Evolutionary conservation across 306 rosid species (phyloP).

Genomic region (Vigna reflexopilosa): DNA sequence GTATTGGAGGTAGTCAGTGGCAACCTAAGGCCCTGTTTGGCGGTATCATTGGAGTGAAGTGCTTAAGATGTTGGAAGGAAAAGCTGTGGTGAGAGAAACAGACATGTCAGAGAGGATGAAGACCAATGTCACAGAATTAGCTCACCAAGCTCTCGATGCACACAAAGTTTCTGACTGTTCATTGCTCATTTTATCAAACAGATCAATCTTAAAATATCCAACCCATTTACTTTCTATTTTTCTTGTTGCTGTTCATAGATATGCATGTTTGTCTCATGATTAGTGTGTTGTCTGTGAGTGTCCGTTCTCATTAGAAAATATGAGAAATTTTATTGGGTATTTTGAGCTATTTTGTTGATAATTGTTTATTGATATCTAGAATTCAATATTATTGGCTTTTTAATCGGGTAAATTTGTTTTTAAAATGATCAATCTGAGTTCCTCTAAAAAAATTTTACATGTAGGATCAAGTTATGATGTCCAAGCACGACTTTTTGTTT

Average conservation of each 20-base stretch:
- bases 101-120: conserved; percentile 67
- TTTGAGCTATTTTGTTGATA: no score
- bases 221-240: background rate
- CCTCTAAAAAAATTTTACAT: no score
- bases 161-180: conserved; percentile 69
- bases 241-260: background rate
- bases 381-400: no score
- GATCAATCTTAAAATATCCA: conserved; percentile 43
- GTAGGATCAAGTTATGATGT: no score
- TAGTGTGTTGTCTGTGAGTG: background rate
- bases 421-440: no score
- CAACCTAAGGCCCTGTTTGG: background rate
- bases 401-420: no score
- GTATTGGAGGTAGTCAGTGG: background rate
- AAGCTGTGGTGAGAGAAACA: conserved; percentile 67
- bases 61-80: conserved; percentile 74
- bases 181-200: conserved; percentile 73
- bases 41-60: background rate
- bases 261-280: conserved; percentile 6
- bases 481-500: no score
- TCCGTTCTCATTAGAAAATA: no score
- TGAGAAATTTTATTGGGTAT: no score
- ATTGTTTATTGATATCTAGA: no score
- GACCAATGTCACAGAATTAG: conserved; percentile 64
- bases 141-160: conserved; percentile 72